These are phyloP conservation scores for Naganishia liquefaciens DNA, from an alignment of 1,284 basidiomycete species.

Conservation along the genomic window DNA sequence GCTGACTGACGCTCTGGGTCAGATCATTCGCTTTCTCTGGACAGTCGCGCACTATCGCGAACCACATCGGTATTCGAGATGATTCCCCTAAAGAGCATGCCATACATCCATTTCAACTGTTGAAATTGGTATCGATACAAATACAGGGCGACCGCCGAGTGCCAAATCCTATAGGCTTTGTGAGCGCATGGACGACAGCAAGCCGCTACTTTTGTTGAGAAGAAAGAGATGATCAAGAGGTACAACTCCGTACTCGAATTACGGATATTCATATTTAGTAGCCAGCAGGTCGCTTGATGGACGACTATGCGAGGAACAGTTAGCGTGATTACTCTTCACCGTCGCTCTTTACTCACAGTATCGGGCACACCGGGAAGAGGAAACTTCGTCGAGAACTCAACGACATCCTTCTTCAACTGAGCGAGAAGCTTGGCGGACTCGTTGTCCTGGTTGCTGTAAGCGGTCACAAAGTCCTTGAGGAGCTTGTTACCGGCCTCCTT, in stretches of 20 bases:
- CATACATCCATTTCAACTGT: conserved; percentile 31
- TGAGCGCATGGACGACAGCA: conserved; percentile 11
- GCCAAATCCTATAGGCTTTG: neutral
- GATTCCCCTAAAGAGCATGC: conserved; percentile 12
- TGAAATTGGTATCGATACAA: conserved; percentile 26
- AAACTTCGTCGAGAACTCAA: conserved; percentile 80
- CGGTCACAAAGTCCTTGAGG: conserved; percentile 91
- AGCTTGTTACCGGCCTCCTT: conserved; percentile 93
- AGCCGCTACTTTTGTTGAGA: conserved; percentile 22
- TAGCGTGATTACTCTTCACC: no score
- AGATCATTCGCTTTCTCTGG: neutral
- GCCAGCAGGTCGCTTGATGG: conserved; percentile 50
- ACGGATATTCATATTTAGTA: conserved; percentile 38
- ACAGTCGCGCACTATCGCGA: neutral
- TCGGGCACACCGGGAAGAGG: conserved; percentile 87
- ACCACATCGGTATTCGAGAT: neutral
- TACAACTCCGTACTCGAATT: conserved; percentile 6
- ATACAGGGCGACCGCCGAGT: conserved; percentile 2
- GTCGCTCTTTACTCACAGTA: conserved; percentile 51
- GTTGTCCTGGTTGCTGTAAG: conserved; percentile 71
- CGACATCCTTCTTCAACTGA: conserved; percentile 61
- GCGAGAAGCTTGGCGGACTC: conserved; percentile 62
- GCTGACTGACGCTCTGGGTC: no score
- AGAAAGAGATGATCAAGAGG: neutral
- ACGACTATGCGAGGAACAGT: conserved; percentile 37